phyloP scores from a whole-genome alignment of 805 yeast species.

The Sugiyamaella americana region DNA sequence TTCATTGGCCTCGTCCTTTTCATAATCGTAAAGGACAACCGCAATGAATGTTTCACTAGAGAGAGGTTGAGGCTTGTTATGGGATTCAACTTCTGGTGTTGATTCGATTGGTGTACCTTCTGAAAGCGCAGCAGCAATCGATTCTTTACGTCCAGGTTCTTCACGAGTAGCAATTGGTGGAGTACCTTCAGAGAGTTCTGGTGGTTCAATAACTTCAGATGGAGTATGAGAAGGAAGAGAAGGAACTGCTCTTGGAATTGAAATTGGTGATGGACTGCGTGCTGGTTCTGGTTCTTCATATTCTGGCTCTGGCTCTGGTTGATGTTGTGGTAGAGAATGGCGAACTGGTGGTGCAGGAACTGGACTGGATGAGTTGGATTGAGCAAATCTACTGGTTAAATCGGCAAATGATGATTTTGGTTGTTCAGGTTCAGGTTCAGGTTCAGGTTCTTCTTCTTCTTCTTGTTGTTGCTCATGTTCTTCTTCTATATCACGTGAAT shows the following conservation, averaged over 20 bases:
- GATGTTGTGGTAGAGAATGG: conserved; percentile 4
- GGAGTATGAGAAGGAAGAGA: conserved; percentile 7
- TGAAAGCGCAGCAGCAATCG: conserved; percentile 17
- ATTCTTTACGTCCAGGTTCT: conserved; percentile 11
- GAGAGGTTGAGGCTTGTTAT: conserved; percentile 11
- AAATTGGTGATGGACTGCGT: conserved; percentile 13
- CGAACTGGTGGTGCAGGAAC: conserved; percentile 13
- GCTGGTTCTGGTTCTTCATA: conserved; percentile 16
- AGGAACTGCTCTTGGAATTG: background rate
- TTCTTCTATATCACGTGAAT: too few relatives aligned
- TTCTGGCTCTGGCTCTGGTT: background rate
- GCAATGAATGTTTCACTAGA: conserved; percentile 41
- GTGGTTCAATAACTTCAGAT: conserved; percentile 9
- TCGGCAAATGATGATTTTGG: conserved; percentile 22
- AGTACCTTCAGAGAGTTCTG: conserved; percentile 13
- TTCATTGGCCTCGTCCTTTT: conserved; percentile 71
- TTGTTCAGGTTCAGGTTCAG: conserved; percentile 12
- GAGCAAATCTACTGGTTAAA: conserved; percentile 26
- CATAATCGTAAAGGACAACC: conserved; percentile 74
- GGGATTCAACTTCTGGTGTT: conserved; percentile 10
- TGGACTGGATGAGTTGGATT: conserved; percentile 12
- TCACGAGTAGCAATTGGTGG: conserved; percentile 20
- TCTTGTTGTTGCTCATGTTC: background rate
- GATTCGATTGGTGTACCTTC: conserved; percentile 18
- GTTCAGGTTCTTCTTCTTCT: conserved; percentile 2